Percentiles rank a stretch among this genome's conserved stretches.
phyloP scores from a whole-genome alignment of 202 grass and related monocot species.

The Schoenoplectus tabernaemontani region DNA sequence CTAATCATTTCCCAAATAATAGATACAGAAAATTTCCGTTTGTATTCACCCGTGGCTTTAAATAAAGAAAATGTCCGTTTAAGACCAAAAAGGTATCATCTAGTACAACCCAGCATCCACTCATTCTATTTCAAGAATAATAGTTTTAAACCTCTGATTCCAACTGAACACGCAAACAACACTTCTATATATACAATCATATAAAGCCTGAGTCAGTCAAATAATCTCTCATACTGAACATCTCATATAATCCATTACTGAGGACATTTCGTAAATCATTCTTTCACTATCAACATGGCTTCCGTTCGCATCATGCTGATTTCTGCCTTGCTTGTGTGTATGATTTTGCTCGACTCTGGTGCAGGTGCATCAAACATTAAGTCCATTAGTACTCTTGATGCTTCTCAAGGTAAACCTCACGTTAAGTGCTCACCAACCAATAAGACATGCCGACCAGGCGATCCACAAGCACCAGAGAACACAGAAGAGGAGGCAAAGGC shows the following conservation, averaged over 20 bases:
- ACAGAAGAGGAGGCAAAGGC: slow-evolving; percentile 47
- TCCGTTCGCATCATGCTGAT: slow-evolving; percentile 31
- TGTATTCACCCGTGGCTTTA: not conserved
- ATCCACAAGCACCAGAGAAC: slow-evolving; percentile 43
- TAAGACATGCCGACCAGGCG: slow-evolving; percentile 42
- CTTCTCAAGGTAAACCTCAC: not conserved
- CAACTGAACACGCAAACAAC: no score
- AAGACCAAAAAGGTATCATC: not conserved
- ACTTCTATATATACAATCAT: not conserved
- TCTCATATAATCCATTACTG: not conserved
- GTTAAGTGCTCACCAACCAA: not conserved
- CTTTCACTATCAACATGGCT: slow-evolving; percentile 7
- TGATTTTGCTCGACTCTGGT: slow-evolving; percentile 23
- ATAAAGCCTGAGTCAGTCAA: not conserved
- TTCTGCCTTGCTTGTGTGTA: slow-evolving; percentile 23
- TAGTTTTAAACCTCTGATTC: not conserved
- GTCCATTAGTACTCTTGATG: not conserved
- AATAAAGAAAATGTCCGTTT: not conserved
- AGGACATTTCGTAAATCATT: not conserved
- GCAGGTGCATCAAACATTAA: not conserved
- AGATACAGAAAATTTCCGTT: not conserved
- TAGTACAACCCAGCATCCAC: not conserved
- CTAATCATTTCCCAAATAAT: not conserved
- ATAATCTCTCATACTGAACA: not conserved
- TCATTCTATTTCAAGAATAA: not conserved